Evolutionary conservation across 345 rosid genomes (phyloP).

Genomic region (Iberis pinnata): DNA sequence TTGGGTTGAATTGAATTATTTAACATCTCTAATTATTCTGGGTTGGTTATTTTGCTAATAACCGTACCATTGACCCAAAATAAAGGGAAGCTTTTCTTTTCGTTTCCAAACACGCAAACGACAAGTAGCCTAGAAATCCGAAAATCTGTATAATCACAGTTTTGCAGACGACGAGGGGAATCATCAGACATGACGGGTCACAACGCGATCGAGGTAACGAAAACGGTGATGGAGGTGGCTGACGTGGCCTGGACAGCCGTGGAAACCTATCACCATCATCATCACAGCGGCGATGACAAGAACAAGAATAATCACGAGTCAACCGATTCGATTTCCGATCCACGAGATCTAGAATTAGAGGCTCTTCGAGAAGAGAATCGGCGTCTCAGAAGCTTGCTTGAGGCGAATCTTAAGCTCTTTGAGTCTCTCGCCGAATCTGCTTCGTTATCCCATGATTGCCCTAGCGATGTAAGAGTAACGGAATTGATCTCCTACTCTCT

Average conservation of each 20-base stretch:
- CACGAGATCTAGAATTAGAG: conserved; percentile 48
- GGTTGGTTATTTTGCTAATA: too few relatives aligned
- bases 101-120: conserved; percentile 28
- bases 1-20: too few relatives aligned
- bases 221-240: conserved; percentile 93
- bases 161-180: conserved; percentile 7
- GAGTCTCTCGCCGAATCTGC: conserved; percentile 65
- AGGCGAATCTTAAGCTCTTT: conserved; percentile 66
- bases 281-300: conserved; percentile 10
- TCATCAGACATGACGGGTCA: conserved; percentile 39
- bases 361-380: conserved; percentile 53
- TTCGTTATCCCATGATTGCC: conserved; percentile 51
- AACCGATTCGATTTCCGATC: conserved; percentile 12
- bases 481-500: neutral
- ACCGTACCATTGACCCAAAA: too few relatives aligned
- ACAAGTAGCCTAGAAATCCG: conserved; percentile 15
- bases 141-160: neutral
- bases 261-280: conserved; percentile 55
- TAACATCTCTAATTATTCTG: too few relatives aligned
- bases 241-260: conserved; percentile 84
- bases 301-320: conserved; percentile 14
- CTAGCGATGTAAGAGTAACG: conserved; percentile 55
- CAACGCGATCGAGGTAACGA: conserved; percentile 73
- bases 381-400: conserved; percentile 54
- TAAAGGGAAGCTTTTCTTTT: neutral